A percentile compares a stretch with the other conserved stretches of the same genome.
Evolutionary conservation across 2,329 filamentous ascomycete species (phyloP).

Genomic region (Aspergillus sp.): DNA sequence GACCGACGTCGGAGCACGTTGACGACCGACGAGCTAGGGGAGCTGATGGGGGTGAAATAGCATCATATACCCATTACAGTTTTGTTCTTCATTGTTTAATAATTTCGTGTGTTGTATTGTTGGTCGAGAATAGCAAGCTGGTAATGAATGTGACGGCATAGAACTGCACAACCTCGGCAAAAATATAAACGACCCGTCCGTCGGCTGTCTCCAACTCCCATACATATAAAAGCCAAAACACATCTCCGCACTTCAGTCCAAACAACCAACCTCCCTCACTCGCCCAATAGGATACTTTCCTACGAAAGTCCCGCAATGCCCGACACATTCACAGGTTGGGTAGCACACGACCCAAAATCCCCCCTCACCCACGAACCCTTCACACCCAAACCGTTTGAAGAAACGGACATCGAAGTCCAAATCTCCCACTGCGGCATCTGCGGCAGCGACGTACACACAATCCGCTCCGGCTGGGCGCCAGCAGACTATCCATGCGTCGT

Average conservation of each 20-base stretch:
- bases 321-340: constrained; percentile 43
- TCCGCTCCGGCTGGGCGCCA: constrained; percentile 52
- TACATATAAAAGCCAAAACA: background rate
- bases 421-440: constrained; percentile 68
- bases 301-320: constrained; percentile 4
- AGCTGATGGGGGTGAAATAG: constrained; percentile 34
- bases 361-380: constrained; percentile 36
- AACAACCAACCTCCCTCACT: background rate
- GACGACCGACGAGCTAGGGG: constrained; percentile 46
- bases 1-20: constrained; percentile 45
- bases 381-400: constrained; percentile 48
- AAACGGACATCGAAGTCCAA: constrained; percentile 66
- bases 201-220: background rate
- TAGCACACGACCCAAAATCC: constrained; percentile 35
- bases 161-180: constrained; percentile 8
- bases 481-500: constrained; percentile 52
- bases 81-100: constrained; percentile 1
- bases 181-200: background rate
- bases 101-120: constrained; percentile 1
- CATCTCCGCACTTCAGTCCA: background rate
- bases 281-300: background rate
- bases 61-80: constrained; percentile 12
- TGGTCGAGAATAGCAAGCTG: background rate
- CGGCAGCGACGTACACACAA: constrained; percentile 61
- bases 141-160: constrained; percentile 6